Evolutionary conservation across 148 eudicot species (phyloP), one percentile per base, ranked within the genome.

Genomic region (Arbutus unedo): DNA sequence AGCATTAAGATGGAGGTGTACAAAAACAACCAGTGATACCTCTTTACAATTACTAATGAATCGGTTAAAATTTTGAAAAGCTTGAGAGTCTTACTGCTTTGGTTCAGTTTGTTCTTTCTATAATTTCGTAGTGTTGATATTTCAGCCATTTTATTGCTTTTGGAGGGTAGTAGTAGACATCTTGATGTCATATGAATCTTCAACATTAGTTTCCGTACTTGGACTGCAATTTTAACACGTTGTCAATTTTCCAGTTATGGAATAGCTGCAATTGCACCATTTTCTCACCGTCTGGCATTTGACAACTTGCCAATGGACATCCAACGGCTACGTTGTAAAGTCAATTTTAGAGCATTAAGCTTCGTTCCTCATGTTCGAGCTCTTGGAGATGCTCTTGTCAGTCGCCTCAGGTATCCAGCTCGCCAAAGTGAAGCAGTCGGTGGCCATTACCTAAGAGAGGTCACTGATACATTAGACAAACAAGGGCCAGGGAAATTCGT

Each of bases 211-310:
- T 43, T 55, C 54, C 50, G 4, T 38, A 14, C n/a, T 60, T 23
- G 5, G 13, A 6, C 71, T 77, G 41, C 21, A 16, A 57, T 55
- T 25, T 60, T 83, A n/a, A 44, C 18, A 18, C 51, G 25, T 77
- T 79, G 70, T 72, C 64, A 31, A 19, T 86, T 78, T 23, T 85
- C 16, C 92, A 94, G 98, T 82, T 96, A 94, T 76, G 99, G 99
- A 64, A 90, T 96, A 77, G 97, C 99, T 82, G 98, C 99, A 68
- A 92, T 96, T 62, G 91, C 99, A 70, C 99, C 99, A 62, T 96
- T 96, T 89, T 94, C 99, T 50, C 99, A 96, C 74, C 98, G 98
- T 43, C 86, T 96, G 73, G 93, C 97, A 79, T 96, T 96, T 83
- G 95, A 96, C 89, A 90, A 93, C 86, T 90, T 96, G 97, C 98